These are phyloP conservation scores for Yamadazyma sp. DNA, from an alignment of 805 yeast species.

Conservation along the genomic window DNA sequence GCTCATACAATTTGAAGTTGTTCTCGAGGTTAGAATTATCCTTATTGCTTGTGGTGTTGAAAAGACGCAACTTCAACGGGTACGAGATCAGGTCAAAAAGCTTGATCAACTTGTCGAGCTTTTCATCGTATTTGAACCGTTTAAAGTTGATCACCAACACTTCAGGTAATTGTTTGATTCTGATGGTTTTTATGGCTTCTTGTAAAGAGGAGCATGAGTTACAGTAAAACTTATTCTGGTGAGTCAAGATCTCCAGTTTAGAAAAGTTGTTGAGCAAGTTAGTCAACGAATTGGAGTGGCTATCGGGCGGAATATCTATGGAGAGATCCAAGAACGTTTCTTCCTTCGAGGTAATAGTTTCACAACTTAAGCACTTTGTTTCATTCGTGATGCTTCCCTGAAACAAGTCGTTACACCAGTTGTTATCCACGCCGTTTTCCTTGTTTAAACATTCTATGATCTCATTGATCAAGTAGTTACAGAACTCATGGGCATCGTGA, in stretches of 20 bases:
- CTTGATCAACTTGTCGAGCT: slow-evolving; percentile 76
- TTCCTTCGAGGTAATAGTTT: slow-evolving; percentile 73
- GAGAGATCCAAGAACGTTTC: slow-evolving; percentile 87
- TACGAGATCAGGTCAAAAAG: slow-evolving; percentile 82
- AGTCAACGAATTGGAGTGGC: slow-evolving; percentile 59
- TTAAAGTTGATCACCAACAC: slow-evolving; percentile 82
- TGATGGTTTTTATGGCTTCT: slow-evolving; percentile 90
- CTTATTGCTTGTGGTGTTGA: slow-evolving; percentile 54
- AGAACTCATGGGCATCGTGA: slow-evolving; percentile 97
- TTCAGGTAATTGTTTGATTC: slow-evolving; percentile 73
- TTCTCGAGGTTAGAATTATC: slow-evolving; percentile 32
- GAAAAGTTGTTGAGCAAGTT: slow-evolving; percentile 79
- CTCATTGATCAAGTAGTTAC: slow-evolving; percentile 78
- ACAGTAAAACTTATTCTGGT: slow-evolving; percentile 89
- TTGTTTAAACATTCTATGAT: slow-evolving; percentile 57
- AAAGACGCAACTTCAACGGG: slow-evolving; percentile 68
- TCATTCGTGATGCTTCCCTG: slow-evolving; percentile 85
- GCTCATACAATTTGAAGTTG: slow-evolving; percentile 58
- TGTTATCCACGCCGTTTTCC: slow-evolving; percentile 28
- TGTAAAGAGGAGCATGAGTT: slow-evolving; percentile 87
- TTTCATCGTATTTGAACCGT: slow-evolving; percentile 89
- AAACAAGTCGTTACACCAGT: slow-evolving; percentile 68
- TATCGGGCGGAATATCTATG: slow-evolving; percentile 73
- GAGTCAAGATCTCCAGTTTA: slow-evolving; percentile 80
- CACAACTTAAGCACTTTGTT: slow-evolving; percentile 88